Evolutionary conservation across 2,329 filamentous ascomycete species (phyloP), one percentile per base, ranked within the genome.

Genomic region (Alternaria consortialis): DNA sequence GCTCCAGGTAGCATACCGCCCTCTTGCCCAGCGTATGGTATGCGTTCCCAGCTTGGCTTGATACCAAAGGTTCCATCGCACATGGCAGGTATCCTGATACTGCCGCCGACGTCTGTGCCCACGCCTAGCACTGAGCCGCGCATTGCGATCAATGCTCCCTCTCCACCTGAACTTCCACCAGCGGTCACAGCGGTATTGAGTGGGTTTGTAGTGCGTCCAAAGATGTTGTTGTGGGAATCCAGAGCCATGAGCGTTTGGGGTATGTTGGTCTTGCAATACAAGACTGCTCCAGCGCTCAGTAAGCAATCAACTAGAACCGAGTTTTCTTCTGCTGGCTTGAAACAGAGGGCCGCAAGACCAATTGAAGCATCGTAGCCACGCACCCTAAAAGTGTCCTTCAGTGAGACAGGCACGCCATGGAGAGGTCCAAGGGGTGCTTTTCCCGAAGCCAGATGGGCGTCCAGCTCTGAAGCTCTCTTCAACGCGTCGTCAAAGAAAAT

Each of bases 71-170:
- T 71, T 2, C 82, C 83, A 62, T 84, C 82, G 56, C 84, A 80
- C 66, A 82, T 80, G 0, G 84, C 80, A 0, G 85, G 85, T 13
- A 86, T 80, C 2, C 85, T 78, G 54, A 86, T 84, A 3, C 79
- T 82, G 8, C 84, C 84, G n/a, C 84, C 84, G 7, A 86, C 81
- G 66, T 87, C 85, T 4, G 85, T 86, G 2, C 84, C 85, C 1
- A 86, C 80, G 4, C 84, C 85, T 0, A 86, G 65, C 0, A 83
- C 64, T 9, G 80, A 83, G 0, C 84, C 84, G 20, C 81, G 72
- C 67, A 83, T 79, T 0, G 80, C 83, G 2, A 86, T 52, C 3
- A 87, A 73, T 2, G 84, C 84, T 20, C 82, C 84, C 72, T 86
- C 84, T 17, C 84, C 85, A 9, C 84, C 85, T 3, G 81, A 83